These are phyloP conservation scores for Rhizophora apiculata DNA, from an alignment of 345 rosid genomes.

Conservation along the genomic window DNA sequence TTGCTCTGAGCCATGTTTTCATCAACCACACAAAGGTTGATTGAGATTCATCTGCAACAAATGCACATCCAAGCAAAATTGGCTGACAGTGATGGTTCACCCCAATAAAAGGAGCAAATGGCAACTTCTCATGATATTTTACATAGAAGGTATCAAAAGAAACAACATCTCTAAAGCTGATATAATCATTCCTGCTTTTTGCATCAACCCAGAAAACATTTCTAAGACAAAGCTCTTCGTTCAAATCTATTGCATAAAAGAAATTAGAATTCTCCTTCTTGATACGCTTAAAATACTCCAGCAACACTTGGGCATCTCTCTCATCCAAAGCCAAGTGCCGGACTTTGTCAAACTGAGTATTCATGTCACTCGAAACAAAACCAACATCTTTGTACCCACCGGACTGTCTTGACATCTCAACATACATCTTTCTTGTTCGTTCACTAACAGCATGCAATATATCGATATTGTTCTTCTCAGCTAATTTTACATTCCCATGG, in stretches of 20 bases:
- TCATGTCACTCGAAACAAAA: constrained; percentile 6
- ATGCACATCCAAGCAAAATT: constrained; percentile 26
- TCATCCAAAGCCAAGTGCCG: constrained; percentile 26
- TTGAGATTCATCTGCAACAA: constrained; percentile 20
- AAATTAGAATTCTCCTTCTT: constrained; percentile 27
- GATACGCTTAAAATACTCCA: constrained; percentile 21
- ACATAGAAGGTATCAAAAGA: constrained; percentile 29
- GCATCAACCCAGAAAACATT: constrained; percentile 28
- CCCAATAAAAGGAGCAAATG: constrained; percentile 27
- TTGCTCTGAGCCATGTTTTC: constrained; percentile 31
- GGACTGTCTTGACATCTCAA: constrained; percentile 36
- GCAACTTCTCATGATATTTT: constrained; percentile 26
- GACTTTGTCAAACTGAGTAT: constrained; percentile 29
- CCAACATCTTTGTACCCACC: constrained; percentile 16
- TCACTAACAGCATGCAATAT: constrained; percentile 41
- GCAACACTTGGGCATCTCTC: constrained; percentile 31
- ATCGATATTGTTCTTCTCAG: constrained; percentile 36
- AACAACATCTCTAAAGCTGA: constrained; percentile 24
- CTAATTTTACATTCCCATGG: constrained; percentile 34
- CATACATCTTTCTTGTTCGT: constrained; percentile 40
- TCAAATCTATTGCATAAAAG: constrained; percentile 30
- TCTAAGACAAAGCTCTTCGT: constrained; percentile 24
- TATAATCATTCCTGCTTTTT: constrained; percentile 24
- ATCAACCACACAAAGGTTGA: constrained; percentile 23
- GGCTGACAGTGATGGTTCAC: constrained; percentile 31